A percentile compares a stretch with the other conserved stretches of the same genome.
Evolutionary conservation across 768 basidiomycete genomes (phyloP).

Genomic region (Chlorophyllum brunneum): DNA sequence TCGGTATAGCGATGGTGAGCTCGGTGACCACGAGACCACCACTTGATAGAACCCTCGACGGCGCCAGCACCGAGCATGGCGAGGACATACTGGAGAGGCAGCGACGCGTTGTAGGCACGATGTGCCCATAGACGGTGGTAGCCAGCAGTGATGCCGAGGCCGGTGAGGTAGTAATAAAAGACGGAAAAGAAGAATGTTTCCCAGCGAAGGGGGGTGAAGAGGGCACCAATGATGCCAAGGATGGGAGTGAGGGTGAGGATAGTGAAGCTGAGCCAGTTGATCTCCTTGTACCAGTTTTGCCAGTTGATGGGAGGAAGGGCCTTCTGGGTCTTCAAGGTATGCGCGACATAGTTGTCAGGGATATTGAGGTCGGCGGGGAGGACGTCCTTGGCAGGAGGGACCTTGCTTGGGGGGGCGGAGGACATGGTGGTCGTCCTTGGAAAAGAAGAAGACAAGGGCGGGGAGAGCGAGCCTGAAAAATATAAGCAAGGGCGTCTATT

Average conservation of each 20-base stretch:
- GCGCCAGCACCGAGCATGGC: conserved; percentile 88
- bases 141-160: conserved; percentile 88
- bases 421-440: conserved; percentile 11
- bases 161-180: conserved; percentile 43
- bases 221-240: conserved; percentile 70
- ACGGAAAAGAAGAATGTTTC: conserved; percentile 61
- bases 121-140: conserved; percentile 99
- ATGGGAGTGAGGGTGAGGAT: conserved; percentile 74
- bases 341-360: conserved; percentile 80
- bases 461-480: conserved; percentile 2
- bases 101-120: conserved; percentile 88
- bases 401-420: background rate
- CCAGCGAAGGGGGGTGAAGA: conserved; percentile 60
- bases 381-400: conserved; percentile 15
- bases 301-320: conserved; percentile 63
- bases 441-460: background rate
- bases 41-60: conserved; percentile 94
- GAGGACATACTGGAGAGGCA: conserved; percentile 79
- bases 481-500: conserved; percentile 4
- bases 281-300: conserved; percentile 53
- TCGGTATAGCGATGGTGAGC: conserved; percentile 98
- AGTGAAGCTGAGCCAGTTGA: conserved; percentile 74
- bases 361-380: conserved; percentile 54
- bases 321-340: conserved; percentile 67
- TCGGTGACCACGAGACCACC: conserved; percentile 98